These are phyloP conservation scores for Colletotrichum musicola DNA, from an alignment of 2,329 filamentous ascomycete genomes.

Conservation along the genomic window DNA sequence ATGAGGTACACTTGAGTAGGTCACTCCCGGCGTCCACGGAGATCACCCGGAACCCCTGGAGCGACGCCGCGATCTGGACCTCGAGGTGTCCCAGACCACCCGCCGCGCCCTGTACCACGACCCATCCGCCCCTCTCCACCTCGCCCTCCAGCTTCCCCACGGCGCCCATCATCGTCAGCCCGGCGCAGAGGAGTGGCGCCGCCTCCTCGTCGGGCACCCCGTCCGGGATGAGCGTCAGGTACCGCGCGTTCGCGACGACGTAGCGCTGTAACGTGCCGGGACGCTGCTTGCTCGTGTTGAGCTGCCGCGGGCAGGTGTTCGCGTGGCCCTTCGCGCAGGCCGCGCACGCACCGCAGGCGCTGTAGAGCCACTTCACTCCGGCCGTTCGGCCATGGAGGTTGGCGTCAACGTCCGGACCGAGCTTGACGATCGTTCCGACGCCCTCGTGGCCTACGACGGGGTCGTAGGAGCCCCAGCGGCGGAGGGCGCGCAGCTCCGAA, in stretches of 20 bases:
- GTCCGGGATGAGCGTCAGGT: conserved; percentile 45
- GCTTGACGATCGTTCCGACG: conserved; percentile 45
- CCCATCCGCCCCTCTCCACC: conserved; percentile 43
- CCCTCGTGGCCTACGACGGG: conserved; percentile 49
- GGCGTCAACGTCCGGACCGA: conserved; percentile 45
- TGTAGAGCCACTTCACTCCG: conserved; percentile 60
- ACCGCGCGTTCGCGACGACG: conserved; percentile 45
- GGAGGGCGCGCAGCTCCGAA: conserved; percentile 47
- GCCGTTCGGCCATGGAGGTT: conserved; percentile 51
- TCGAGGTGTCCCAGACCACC: conserved; percentile 51
- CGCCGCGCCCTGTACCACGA: conserved; percentile 48
- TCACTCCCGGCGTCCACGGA: conserved; percentile 47
- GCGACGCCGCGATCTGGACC: conserved; percentile 46
- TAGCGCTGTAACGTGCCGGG: conserved; percentile 50
- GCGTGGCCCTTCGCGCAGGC: conserved; percentile 49
- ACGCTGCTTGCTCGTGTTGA: conserved; percentile 55
- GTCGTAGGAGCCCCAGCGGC: conserved; percentile 46
- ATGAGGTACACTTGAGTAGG: no score
- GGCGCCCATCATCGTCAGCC: conserved; percentile 49
- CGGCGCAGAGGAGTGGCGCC: conserved; percentile 49
- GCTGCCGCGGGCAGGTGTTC: conserved; percentile 56
- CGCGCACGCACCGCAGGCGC: conserved; percentile 53
- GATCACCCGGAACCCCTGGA: conserved; percentile 43
- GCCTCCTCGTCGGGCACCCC: conserved; percentile 41
- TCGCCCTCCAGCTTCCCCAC: conserved; percentile 38